Percentiles rank a stretch among this genome's conserved stretches.
Evolutionary conservation across 257 asterid genomes (phyloP).

Genomic region (Perilla frutescens): DNA sequence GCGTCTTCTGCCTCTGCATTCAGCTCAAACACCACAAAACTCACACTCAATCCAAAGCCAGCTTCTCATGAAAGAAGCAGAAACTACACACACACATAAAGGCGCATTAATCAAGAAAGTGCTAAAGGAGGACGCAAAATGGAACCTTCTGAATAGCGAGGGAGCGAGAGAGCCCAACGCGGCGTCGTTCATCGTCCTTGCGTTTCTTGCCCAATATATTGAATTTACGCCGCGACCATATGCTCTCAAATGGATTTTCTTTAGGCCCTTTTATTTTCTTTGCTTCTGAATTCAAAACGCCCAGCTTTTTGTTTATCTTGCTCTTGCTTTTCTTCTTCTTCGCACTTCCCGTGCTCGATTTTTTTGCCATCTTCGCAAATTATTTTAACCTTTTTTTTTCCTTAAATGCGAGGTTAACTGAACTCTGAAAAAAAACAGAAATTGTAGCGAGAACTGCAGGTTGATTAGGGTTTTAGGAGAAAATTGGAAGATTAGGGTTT

Average conservation of each 20-base stretch:
- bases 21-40: slow-evolving; percentile 33
- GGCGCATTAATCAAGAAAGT: neutral
- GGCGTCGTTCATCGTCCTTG: slow-evolving; percentile 85
- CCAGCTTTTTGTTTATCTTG: slow-evolving; percentile 55
- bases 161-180: slow-evolving; percentile 89
- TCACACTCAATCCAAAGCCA: slow-evolving; percentile 16
- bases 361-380: slow-evolving; percentile 61
- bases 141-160: slow-evolving; percentile 78
- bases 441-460: neutral
- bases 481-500: slow-evolving; percentile 38
- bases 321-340: slow-evolving; percentile 64
- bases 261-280: slow-evolving; percentile 63
- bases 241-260: slow-evolving; percentile 83
- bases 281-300: slow-evolving; percentile 55
- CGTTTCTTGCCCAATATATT: slow-evolving; percentile 82
- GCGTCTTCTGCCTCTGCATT: slow-evolving; percentile 85
- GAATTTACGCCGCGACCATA: slow-evolving; percentile 88
- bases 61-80: slow-evolving; percentile 22
- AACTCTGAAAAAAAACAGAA: slow-evolving; percentile 7
- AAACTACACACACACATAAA: neutral
- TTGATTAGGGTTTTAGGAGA: slow-evolving; percentile 35
- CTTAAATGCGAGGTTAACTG: slow-evolving; percentile 10
- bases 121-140: neutral
- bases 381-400: neutral
- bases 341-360: slow-evolving; percentile 41